Evolutionary conservation across 1,139 yeast genomes (phyloP).

Genomic region (Suhomyces terraborum): DNA sequence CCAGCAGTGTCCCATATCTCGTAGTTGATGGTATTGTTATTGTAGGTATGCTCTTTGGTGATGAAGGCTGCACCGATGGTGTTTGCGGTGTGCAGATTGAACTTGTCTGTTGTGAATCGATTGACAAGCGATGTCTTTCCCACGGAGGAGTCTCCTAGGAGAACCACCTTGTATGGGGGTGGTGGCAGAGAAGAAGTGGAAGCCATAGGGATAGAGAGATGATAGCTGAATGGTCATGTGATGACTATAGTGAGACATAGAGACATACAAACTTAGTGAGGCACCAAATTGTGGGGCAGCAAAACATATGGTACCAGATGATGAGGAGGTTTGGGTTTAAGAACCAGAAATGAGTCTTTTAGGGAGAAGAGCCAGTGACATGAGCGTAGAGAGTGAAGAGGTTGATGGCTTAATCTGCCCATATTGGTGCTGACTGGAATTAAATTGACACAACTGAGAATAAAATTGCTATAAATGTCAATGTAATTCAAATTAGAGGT

Average conservation of each 20-base stretch:
- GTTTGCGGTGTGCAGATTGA: constrained; percentile 42
- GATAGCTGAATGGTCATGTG: background rate
- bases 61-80: constrained; percentile 55
- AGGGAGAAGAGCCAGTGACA: too few relatives aligned
- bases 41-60: constrained; percentile 32
- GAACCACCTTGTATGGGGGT: constrained; percentile 40
- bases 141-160: constrained; percentile 50
- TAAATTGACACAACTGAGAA: too few relatives aligned
- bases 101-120: constrained; percentile 40
- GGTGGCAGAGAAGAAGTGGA: constrained; percentile 18
- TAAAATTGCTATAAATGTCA: too few relatives aligned
- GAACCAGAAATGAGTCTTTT: too few relatives aligned
- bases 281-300: too few relatives aligned
- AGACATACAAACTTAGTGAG: too few relatives aligned
- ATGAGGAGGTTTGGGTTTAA: too few relatives aligned
- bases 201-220: background rate
- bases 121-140: constrained; percentile 51
- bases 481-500: too few relatives aligned
- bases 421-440: too few relatives aligned
- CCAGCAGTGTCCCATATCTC: constrained; percentile 58
- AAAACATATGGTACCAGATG: too few relatives aligned
- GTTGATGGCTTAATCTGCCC: too few relatives aligned
- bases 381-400: too few relatives aligned
- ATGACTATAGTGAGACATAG: background rate
- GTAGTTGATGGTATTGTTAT: constrained; percentile 40